These are phyloP conservation scores for Cymodocea nodosa DNA, from an alignment of 116 monocot species.

Conservation along the genomic window DNA sequence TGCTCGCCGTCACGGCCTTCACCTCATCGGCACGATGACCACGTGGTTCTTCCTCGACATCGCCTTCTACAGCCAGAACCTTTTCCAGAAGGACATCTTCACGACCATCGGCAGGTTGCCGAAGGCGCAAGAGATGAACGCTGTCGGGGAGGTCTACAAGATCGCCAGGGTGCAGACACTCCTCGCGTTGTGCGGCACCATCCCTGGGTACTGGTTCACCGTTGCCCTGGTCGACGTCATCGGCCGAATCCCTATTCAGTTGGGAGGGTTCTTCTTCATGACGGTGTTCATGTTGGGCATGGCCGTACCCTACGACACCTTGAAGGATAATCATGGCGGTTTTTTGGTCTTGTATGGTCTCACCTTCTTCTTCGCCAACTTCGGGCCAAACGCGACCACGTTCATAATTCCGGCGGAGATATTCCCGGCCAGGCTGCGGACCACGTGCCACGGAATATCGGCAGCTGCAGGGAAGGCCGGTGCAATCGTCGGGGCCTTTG, in stretches of 20 bases:
- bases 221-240: constrained; percentile 11
- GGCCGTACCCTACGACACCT: not conserved
- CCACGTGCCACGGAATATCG: constrained; percentile 29
- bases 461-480: constrained; percentile 61
- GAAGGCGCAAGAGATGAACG: constrained; percentile 10
- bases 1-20: no score
- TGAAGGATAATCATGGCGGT: constrained; percentile 6
- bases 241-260: constrained; percentile 8
- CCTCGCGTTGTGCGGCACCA: constrained; percentile 13
- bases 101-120: constrained; percentile 13
- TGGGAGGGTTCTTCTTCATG: not conserved
- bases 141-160: constrained; percentile 12
- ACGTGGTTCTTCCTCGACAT: no score
- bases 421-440: constrained; percentile 38
- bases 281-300: no score
- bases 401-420: constrained; percentile 34
- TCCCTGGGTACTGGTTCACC: constrained; percentile 20
- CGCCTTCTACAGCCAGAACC: constrained; percentile 9
- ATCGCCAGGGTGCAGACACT: constrained; percentile 12
- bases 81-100: constrained; percentile 19
- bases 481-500: constrained; percentile 56
- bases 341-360: constrained; percentile 29
- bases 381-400: constrained; percentile 25
- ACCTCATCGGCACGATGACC: no score
- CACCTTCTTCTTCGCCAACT: no score